phyloP scores from a whole-genome alignment of 1,284 basidiomycete genomes.

The Leucoagaricus sp. region DNA sequence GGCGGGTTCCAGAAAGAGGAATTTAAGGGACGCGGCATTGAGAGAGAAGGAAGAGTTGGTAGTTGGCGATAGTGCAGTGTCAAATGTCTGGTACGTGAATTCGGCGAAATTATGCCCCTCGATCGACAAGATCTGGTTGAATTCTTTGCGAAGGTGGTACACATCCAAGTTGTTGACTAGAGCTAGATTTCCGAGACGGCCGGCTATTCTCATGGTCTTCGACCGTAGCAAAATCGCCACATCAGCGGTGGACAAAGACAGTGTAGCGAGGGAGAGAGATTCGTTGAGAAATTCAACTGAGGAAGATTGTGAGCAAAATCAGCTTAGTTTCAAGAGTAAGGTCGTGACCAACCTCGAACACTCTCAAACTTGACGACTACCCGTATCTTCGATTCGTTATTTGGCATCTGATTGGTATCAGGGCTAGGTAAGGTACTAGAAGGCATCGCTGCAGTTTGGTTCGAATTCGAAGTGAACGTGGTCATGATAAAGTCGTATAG shows the following conservation, averaged over 20 bases:
- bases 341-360: constrained; percentile 65
- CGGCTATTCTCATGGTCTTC: constrained; percentile 80
- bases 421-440: not conserved
- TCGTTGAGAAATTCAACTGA: constrained; percentile 87
- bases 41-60: constrained; percentile 82
- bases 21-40: constrained; percentile 88
- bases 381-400: constrained; percentile 66
- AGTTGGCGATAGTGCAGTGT: constrained; percentile 69
- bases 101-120: constrained; percentile 96
- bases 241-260: constrained; percentile 91
- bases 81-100: constrained; percentile 94
- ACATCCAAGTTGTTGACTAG: constrained; percentile 78
- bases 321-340: not conserved
- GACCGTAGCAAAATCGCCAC: constrained; percentile 80
- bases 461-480: constrained; percentile 74
- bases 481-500: constrained; percentile 99
- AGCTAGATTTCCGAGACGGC: constrained; percentile 84
- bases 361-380: constrained; percentile 87
- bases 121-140: constrained; percentile 91
- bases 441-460: constrained; percentile 3
- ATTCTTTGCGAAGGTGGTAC: constrained; percentile 61
- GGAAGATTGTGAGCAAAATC: constrained; percentile 16
- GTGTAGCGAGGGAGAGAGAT: constrained; percentile 73
- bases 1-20: constrained; percentile 89
- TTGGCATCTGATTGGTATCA: not conserved